A percentile compares a stretch with the other conserved stretches of the same genome.
Conservation (phyloP, 208 protist genomes). For the Tritrichomonas musculus region DNA sequence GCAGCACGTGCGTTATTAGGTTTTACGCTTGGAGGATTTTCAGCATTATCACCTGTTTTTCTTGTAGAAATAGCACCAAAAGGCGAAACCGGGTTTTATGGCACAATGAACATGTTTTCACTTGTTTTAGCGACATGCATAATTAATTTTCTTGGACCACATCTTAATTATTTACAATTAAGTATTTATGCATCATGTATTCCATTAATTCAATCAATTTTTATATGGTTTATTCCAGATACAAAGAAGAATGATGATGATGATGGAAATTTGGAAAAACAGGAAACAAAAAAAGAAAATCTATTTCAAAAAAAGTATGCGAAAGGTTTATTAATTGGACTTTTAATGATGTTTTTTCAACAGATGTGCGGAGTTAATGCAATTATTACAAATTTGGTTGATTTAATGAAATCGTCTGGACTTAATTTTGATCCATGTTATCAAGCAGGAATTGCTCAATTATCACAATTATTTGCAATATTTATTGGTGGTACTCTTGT, state of each 20-base stretch:
- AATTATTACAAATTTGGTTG: slow-evolving; percentile 29
- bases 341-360: slow-evolving; percentile 34
- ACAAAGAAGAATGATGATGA: neutral
- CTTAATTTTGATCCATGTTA: neutral
- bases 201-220: neutral
- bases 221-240: neutral
- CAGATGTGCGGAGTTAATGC: slow-evolving; percentile 35
- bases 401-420: neutral
- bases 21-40: neutral
- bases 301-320: neutral
- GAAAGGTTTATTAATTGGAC: neutral
- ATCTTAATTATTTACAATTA: neutral
- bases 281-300: neutral
- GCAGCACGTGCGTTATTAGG: neutral
- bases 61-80: neutral
- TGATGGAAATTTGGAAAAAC: neutral
- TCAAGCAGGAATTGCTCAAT: neutral
- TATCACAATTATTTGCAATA: neutral
- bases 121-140: neutral
- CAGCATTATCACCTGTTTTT: neutral
- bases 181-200: neutral
- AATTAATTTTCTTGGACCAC: neutral
- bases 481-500: neutral
- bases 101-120: neutral
- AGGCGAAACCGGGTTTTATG: neutral